phyloP scores from a whole-genome alignment of 2,329 filamentous ascomycete species.

The Teratosphaeria epicoccoides region DNA sequence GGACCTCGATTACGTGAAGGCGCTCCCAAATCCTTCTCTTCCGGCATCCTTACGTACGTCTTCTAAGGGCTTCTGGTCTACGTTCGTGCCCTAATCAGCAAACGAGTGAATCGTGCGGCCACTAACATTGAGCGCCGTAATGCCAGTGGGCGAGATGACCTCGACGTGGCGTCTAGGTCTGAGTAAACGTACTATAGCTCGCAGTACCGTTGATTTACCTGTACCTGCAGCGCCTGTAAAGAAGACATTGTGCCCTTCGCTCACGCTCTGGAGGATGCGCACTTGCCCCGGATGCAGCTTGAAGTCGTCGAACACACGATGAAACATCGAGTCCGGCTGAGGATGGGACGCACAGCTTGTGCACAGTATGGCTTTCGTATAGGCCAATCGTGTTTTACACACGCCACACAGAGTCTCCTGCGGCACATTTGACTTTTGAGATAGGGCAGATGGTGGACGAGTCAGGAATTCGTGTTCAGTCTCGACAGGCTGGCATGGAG shows the following conservation, averaged over 20 bases:
- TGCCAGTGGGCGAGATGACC: conserved; percentile 50
- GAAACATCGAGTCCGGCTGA: background rate
- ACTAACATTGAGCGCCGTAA: conserved; percentile 46
- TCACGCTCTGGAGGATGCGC: background rate
- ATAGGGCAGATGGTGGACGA: background rate
- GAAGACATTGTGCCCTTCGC: conserved; percentile 46
- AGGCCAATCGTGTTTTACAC: background rate
- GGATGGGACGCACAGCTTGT: background rate
- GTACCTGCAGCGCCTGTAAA: conserved; percentile 54
- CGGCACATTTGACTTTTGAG: background rate
- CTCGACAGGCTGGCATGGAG: background rate
- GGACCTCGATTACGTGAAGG: conserved; percentile 34
- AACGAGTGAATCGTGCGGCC: conserved; percentile 49
- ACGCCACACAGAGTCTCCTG: background rate
- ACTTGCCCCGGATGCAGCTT: conserved; percentile 1
- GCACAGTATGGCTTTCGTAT: background rate
- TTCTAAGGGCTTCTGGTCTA: conserved; percentile 33
- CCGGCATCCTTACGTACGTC: background rate
- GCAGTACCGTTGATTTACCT: conserved; percentile 48
- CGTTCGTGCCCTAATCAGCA: conserved; percentile 44
- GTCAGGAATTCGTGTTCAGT: background rate
- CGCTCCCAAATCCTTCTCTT: conserved; percentile 12
- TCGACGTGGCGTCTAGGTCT: conserved; percentile 31
- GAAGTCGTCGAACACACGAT: background rate
- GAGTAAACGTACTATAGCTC: conserved; percentile 36